These are phyloP conservation scores for Pseudogymnoascus sp. DNA, from an alignment of 2,329 filamentous ascomycete genomes.

Conservation along the genomic window DNA sequence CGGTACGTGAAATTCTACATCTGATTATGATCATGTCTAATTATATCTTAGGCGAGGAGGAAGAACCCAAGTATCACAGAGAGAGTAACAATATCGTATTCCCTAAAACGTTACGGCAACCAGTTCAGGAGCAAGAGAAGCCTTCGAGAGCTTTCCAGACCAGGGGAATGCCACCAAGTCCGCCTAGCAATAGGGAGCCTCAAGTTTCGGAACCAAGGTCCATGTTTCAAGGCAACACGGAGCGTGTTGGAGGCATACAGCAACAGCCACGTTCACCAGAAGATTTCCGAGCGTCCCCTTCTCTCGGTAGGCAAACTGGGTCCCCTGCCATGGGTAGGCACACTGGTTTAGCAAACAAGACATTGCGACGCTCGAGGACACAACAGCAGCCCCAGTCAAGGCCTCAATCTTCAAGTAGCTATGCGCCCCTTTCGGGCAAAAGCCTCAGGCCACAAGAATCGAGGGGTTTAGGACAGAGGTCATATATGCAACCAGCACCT, in stretches of 20 bases:
- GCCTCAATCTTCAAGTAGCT: background rate
- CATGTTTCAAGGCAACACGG: background rate
- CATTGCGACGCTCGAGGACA: background rate
- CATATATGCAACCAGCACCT: background rate
- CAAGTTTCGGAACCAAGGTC: background rate
- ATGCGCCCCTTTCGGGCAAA: background rate
- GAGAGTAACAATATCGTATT: background rate
- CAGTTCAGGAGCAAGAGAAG: background rate
- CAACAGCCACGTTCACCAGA: background rate
- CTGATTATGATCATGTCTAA: background rate
- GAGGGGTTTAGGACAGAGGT: background rate
- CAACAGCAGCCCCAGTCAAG: background rate
- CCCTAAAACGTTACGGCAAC: slow-evolving; percentile 3
- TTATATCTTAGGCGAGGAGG: background rate
- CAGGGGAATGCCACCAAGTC: background rate
- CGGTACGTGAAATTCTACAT: background rate
- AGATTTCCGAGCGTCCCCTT: background rate
- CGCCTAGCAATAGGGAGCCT: background rate
- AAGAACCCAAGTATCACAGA: background rate
- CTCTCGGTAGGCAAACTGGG: background rate
- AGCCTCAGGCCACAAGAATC: background rate
- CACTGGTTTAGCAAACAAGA: background rate
- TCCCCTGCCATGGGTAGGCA: background rate
- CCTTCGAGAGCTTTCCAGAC: background rate
- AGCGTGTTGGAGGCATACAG: background rate